A percentile compares a stretch with the other conserved stretches of the same genome.
Conservation (phyloP, 2,329 filamentous ascomycete genomes). For the Geosmithia flava region DNA sequence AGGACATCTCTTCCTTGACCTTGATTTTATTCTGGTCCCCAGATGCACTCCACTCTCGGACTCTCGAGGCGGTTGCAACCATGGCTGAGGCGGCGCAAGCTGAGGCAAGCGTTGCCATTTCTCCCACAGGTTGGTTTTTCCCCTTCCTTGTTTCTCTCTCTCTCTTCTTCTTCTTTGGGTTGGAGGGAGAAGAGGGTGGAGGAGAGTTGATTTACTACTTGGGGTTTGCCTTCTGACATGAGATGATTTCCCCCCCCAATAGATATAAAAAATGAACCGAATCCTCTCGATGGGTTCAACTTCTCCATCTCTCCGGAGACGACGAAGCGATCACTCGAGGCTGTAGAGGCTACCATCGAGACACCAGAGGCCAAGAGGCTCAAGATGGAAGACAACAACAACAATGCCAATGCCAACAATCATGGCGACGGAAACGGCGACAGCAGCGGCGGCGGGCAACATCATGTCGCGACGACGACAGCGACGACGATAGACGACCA, state of each 20-base stretch:
- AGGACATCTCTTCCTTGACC: too few species aligned
- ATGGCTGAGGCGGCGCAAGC: conserved; percentile 28
- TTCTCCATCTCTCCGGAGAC: conserved; percentile 20
- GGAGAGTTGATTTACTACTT: too few species aligned
- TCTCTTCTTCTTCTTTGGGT: too few species aligned
- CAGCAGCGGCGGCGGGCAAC: conserved; percentile 8
- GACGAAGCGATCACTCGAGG: conserved; percentile 23
- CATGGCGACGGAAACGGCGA: conserved; percentile 1
- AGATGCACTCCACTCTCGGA: conserved; percentile 10
- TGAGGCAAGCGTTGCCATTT: conserved; percentile 18
- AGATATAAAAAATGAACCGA: conserved; percentile 26
- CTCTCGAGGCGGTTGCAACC: conserved; percentile 17
- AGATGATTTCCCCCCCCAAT: conserved; percentile 1
- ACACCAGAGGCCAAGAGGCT: conserved; percentile 19
- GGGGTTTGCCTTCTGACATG: conserved; percentile 2
- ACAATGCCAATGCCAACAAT: neutral
- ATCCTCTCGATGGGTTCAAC: conserved; percentile 20
- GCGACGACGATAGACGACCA: neutral
- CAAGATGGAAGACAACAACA: conserved; percentile 13
- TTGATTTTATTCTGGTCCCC: neutral
- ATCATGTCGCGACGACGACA: neutral
- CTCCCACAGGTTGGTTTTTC: conserved; percentile 15
- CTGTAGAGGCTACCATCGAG: conserved; percentile 13
- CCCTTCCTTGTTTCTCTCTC: too few species aligned
- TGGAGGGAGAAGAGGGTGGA: too few species aligned